Evolutionary conservation across 164 flowering plant genomes (phyloP).

Genomic region (Stephania yunnanensis): DNA sequence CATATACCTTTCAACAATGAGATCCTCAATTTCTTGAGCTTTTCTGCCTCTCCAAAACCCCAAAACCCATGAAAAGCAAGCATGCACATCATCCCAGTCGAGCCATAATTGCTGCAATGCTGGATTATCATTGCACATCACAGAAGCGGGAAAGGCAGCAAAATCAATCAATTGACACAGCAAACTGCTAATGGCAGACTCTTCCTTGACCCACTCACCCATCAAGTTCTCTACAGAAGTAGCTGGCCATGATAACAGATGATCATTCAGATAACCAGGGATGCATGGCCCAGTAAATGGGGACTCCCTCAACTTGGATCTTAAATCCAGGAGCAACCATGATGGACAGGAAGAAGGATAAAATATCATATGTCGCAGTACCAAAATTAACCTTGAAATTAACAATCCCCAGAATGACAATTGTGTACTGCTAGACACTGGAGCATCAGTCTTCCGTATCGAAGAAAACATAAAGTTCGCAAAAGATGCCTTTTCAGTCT

Average conservation of each 20-base stretch:
- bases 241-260: slow-evolving; percentile 54
- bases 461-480: slow-evolving; percentile 49
- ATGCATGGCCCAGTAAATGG: slow-evolving; percentile 23
- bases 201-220: slow-evolving; percentile 43
- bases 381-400: slow-evolving; percentile 73
- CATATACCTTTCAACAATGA: slow-evolving; percentile 73
- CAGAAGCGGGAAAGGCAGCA: slow-evolving; percentile 38
- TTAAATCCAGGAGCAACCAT: slow-evolving; percentile 55
- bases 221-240: slow-evolving; percentile 36
- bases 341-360: slow-evolving; percentile 58
- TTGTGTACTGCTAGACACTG: slow-evolving; percentile 33
- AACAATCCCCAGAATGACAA: slow-evolving; percentile 81
- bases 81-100: slow-evolving; percentile 48
- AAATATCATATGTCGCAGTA: slow-evolving; percentile 76
- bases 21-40: slow-evolving; percentile 63
- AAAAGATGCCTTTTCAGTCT: slow-evolving; percentile 48
- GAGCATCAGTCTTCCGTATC: slow-evolving; percentile 35
- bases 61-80: slow-evolving; percentile 45
- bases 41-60: slow-evolving; percentile 72
- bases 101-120: slow-evolving; percentile 35
- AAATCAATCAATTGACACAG: slow-evolving; percentile 61
- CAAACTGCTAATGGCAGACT: slow-evolving; percentile 35
- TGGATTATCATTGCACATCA: slow-evolving; percentile 33
- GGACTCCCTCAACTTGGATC: slow-evolving; percentile 62
- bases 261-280: slow-evolving; percentile 24